phyloP scores from a whole-genome alignment of 2,329 filamentous ascomycete genomes.

The Sporothrix dimorphospora region DNA sequence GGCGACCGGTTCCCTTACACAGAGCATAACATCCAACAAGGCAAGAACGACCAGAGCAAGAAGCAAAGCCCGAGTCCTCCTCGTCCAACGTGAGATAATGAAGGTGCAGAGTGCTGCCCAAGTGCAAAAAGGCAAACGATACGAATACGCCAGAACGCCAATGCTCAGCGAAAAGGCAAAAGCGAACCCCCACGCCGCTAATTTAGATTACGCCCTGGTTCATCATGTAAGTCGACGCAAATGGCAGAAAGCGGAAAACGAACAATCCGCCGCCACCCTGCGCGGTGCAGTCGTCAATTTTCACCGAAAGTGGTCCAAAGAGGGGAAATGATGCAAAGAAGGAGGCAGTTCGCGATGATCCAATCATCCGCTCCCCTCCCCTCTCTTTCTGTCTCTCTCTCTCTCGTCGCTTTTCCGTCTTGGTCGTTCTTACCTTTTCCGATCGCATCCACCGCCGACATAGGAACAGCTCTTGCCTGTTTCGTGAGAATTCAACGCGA shows the following conservation, averaged over 20 bases:
- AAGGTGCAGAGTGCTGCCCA: not conserved
- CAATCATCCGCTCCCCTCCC: not conserved
- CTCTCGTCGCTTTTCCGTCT: not conserved
- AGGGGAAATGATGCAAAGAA: conserved; percentile 13
- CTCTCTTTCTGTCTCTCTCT: not conserved
- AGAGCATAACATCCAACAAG: not conserved
- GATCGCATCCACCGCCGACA: not conserved
- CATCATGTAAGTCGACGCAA: conserved; percentile 16
- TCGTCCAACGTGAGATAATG: conserved; percentile 1
- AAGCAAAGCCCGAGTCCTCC: conserved; percentile 14
- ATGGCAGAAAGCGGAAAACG: not conserved
- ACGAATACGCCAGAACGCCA: not conserved
- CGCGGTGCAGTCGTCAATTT: not conserved
- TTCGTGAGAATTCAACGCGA: not conserved
- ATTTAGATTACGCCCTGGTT: conserved; percentile 16
- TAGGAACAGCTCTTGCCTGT: not conserved
- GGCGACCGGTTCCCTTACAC: conserved; percentile 16
- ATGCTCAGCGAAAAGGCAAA: not conserved
- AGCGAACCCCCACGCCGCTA: conserved; percentile 27
- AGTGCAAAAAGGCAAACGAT: not conserved
- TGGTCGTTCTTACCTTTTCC: conserved; percentile 2
- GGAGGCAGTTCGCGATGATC: not conserved
- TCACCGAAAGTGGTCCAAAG: conserved; percentile 12
- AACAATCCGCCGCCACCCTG: not conserved
- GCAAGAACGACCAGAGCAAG: not conserved